Evolutionary conservation across 176 grass and related monocot species (phyloP), one percentile per base, ranked within the genome.

Genomic region (Juncus effusus): DNA sequence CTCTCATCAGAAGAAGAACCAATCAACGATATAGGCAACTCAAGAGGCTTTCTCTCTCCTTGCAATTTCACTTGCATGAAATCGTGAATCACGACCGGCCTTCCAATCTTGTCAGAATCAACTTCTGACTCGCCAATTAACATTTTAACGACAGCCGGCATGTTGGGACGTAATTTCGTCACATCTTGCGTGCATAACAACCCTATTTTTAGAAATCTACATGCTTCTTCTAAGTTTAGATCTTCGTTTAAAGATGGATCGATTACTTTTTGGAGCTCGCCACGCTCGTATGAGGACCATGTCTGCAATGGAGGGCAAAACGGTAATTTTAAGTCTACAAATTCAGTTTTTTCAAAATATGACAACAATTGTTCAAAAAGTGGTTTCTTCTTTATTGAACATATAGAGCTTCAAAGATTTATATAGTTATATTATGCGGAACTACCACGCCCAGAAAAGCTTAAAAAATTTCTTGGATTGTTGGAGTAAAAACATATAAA

Each of bases 151-250:
- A 82, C 87, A 0, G 52, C n/a, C 2, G 79, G 62, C 84, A 96
- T 88, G 44, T 65, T 53, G 9, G 92, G 92, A 13, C 92, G 81
- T 3, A 70, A 69, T 40, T 83, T 96, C 0, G 66, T 69, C 8
- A 65, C 13, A 41, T 88, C 64, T 77, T 96, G 82, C 2, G 92
- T 91, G 65, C 92, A 91, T 12, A 96, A 63, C 14, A 96, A 88
- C 13, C 87, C 92, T 2, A 96, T 13, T 40, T 83, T 83, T 62
- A 96, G 70, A 62, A 96, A 88, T 7, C 54, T 79, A 70, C 84
- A 90, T 36, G 87, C 87, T 70, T 96, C 92, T 0, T 81, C 74
- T 0, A 74, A 47, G 42, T 96, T 67, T 52, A 96, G 55, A 13
- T 91, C 84, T 4, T 91, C 65, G 0, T 37, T 57, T 11, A 96